phyloP scores from a whole-genome alignment of 257 asterid genomes.

The Solanum habrochaites region DNA sequence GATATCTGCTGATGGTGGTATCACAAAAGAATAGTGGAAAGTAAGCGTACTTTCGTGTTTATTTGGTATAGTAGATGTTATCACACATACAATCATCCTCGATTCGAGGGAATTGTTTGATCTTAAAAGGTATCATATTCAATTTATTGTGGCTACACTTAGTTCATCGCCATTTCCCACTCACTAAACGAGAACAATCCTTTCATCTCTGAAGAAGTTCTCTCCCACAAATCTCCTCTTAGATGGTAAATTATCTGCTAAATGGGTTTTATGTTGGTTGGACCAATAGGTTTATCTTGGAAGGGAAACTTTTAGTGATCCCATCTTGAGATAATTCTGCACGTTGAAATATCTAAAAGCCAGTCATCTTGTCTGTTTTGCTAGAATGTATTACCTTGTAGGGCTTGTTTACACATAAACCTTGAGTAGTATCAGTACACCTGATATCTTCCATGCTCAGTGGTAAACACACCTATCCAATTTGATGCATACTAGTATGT shows the following conservation, averaged over 20 bases:
- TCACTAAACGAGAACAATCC: not conserved
- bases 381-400: not conserved
- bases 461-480: not conserved
- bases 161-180: not conserved
- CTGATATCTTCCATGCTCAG: not conserved
- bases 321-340: not conserved
- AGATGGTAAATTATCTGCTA: not conserved
- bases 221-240: not conserved
- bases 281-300: not conserved
- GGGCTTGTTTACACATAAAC: not conserved
- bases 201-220: not conserved
- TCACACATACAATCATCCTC: not conserved
- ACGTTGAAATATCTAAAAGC: not conserved
- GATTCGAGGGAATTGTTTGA: not conserved
- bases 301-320: not conserved
- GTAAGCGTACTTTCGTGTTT: not conserved
- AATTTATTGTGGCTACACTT: not conserved
- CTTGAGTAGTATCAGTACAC: not conserved
- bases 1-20: not conserved
- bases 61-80: not conserved
- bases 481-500: not conserved
- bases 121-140: not conserved
- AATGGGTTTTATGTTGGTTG: not conserved
- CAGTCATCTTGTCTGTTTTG: not conserved
- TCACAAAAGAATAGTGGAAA: not conserved